A percentile compares a stretch with the other conserved stretches of the same genome.
phyloP scores from a whole-genome alignment of 75 land plant genomes.

The Chamaecyparis obtusa region DNA sequence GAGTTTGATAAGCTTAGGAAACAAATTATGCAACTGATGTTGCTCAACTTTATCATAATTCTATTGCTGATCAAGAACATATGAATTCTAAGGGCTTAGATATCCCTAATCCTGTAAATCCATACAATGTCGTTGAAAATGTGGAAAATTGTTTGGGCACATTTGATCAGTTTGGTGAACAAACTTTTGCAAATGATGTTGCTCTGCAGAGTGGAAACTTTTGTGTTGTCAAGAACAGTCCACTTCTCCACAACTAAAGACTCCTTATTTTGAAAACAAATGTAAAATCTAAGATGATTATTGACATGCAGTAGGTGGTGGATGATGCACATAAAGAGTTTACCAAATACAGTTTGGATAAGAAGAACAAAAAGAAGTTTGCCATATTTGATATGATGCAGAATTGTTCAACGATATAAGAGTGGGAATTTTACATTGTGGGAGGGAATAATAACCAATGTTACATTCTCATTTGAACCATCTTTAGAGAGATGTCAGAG shows the following conservation, averaged over 20 bases:
- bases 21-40: slow-evolving; percentile 1
- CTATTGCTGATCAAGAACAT: not conserved
- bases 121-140: not conserved
- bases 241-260: not conserved
- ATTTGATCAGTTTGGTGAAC: not conserved
- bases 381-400: too few relatives aligned
- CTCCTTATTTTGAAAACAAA: not conserved
- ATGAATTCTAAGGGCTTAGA: not conserved
- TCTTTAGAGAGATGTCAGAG: too few relatives aligned
- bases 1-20: not conserved
- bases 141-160: not conserved
- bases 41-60: not conserved
- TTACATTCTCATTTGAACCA: too few relatives aligned
- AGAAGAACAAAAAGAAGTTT: too few relatives aligned
- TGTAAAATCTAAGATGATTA: not conserved
- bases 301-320: not conserved
- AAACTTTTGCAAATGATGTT: not conserved
- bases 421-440: too few relatives aligned
- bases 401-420: too few relatives aligned
- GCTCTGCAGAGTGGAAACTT: not conserved
- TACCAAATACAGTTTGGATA: not conserved
- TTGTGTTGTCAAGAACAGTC: slow-evolving; percentile 1
- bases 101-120: not conserved
- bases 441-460: too few relatives aligned
- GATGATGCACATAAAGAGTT: not conserved